Percentiles rank a stretch among this genome's conserved stretches.
Conservation (phyloP, 805 yeast species). For the Kluyveromyces aestuarii region DNA sequence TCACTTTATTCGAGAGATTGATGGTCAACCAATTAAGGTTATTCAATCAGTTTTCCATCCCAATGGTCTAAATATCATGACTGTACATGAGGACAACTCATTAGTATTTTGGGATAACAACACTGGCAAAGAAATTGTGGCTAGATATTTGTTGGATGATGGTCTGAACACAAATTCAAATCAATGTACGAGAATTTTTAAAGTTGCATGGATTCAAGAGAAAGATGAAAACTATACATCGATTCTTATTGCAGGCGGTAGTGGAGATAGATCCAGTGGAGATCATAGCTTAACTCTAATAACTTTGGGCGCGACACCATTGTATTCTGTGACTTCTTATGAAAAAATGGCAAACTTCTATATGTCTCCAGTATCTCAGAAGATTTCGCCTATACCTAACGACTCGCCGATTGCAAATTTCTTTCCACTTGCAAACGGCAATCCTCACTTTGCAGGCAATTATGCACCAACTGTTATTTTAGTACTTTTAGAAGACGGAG, state of each 20-base stretch:
- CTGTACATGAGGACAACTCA: slow-evolving; percentile 75
- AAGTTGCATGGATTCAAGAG: slow-evolving; percentile 70
- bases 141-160: slow-evolving; percentile 61
- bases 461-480: slow-evolving; percentile 66
- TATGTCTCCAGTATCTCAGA: slow-evolving; percentile 46
- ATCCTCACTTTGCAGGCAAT: slow-evolving; percentile 74
- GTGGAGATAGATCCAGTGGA: slow-evolving; percentile 33
- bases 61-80: slow-evolving; percentile 74
- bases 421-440: slow-evolving; percentile 45
- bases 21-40: slow-evolving; percentile 48
- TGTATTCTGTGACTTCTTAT: slow-evolving; percentile 73
- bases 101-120: slow-evolving; percentile 89
- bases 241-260: slow-evolving; percentile 59
- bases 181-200: slow-evolving; percentile 33
- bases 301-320: slow-evolving; percentile 74
- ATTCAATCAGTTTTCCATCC: slow-evolving; percentile 77
- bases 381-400: slow-evolving; percentile 46
- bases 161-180: slow-evolving; percentile 40
- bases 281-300: slow-evolving; percentile 43
- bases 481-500: slow-evolving; percentile 52
- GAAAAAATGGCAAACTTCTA: slow-evolving; percentile 75
- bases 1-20: slow-evolving; percentile 50
- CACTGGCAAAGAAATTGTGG: slow-evolving; percentile 63
- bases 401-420: slow-evolving; percentile 37
- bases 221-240: slow-evolving; percentile 75